A percentile compares a stretch with the other conserved stretches of the same genome.
Evolutionary conservation across 148 eudicot species (phyloP).

Genomic region (Amaranthus hypochondriacus): DNA sequence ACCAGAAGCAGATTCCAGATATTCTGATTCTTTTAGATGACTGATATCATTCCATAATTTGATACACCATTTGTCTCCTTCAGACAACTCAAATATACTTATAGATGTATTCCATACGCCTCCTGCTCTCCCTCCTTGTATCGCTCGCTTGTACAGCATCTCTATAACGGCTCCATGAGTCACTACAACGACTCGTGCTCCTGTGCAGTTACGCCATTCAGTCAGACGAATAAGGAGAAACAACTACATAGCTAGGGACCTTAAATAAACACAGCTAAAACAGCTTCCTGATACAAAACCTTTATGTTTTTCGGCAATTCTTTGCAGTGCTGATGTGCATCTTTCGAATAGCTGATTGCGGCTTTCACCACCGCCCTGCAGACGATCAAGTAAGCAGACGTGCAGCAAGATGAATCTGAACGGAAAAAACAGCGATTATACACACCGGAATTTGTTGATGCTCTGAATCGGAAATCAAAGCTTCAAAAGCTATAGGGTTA

Average conservation of each 20-base stretch:
- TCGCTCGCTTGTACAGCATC: conserved; percentile 53
- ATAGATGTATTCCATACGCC: conserved; percentile 61
- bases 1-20: conserved; percentile 60
- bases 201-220: conserved; percentile 29
- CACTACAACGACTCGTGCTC: conserved; percentile 64
- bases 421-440: neutral
- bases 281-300: conserved; percentile 30
- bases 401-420: neutral
- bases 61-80: conserved; percentile 52
- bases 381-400: neutral
- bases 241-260: neutral
- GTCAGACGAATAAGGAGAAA: neutral
- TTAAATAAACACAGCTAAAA: neutral
- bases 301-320: conserved; percentile 61
- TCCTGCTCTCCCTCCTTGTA: conserved; percentile 31
- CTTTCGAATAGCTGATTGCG: conserved; percentile 60
- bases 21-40: conserved; percentile 49
- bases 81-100: conserved; percentile 52
- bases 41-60: conserved; percentile 73
- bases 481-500: conserved; percentile 53
- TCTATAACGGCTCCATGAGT: conserved; percentile 78
- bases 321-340: conserved; percentile 57
- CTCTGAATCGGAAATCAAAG: conserved; percentile 37
- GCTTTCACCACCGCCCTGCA: conserved; percentile 97
- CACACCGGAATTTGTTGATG: conserved; percentile 77